Evolutionary conservation across 768 basidiomycete genomes (phyloP), one percentile per base, ranked within the genome.

Genomic region (Rhizopogon sp.): DNA sequence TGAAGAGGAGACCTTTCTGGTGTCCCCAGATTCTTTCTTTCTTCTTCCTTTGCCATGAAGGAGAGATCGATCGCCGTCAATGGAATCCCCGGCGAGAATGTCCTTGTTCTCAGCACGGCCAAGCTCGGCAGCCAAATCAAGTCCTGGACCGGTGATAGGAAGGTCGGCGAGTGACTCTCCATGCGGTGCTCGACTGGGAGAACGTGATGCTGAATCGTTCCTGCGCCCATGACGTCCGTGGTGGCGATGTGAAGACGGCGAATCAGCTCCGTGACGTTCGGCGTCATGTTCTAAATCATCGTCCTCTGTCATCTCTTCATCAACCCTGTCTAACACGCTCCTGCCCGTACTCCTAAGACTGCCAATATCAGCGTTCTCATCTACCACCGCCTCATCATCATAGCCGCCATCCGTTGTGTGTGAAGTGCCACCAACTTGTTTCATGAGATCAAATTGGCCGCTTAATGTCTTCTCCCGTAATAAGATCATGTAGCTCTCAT

Each of bases 401-500:
- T 68, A 66, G 11, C 74, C 71, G 29, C 75, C 75, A 3, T 75
- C 77, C 14, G 73, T 69, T 40, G 66, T 71, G 17, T 69, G 69
- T n/a, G 66, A 66, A 50, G 70, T 72, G 43, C 74, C 79, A 41
- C 81, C 82, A 35, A 88, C 84, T 69, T 86, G 83, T 62, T 77
- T 83, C 67, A 85, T 75, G 58, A 90, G 73, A 66, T 92, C 87
- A 66, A 89, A 91, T 62, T 90, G 88, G 4, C 96, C 96, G 60
- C 79, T 93, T 43, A 98, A 70, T 0, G 97, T 98, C 74, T 83
- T 87, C 73, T 98, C 95, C 58, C 91, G 79, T 25, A 98, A 74
- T 39, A 99, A 79, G 58, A 95, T 91, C 81, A 96, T 93, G 74
- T 93, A 99, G 49, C 90, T 90, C 71, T 97, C 94, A 69, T 98